Evolutionary conservation across 306 rosid species (phyloP).

Genomic region (Glycyrrhiza uralensis): DNA sequence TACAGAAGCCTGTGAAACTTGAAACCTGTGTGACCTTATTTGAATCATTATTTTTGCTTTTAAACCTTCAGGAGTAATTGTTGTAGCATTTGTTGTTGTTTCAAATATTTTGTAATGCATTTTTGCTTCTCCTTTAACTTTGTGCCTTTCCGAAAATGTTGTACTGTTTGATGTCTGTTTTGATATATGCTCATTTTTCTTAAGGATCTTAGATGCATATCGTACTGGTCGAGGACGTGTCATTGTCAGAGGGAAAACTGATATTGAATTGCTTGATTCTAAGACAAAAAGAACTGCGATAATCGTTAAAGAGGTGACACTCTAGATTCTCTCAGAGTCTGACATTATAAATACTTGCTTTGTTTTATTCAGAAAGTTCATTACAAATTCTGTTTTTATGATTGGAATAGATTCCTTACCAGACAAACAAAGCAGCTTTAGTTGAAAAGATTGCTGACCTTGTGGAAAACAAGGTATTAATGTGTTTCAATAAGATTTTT

Average conservation of each 20-base stretch:
- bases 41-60: not conserved
- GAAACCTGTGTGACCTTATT: not conserved
- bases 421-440: constrained; percentile 81
- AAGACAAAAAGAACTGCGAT: constrained; percentile 73
- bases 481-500: not conserved
- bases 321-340: constrained; percentile 21
- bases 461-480: constrained; percentile 82
- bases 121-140: not conserved
- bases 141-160: not conserved
- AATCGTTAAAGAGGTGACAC: constrained; percentile 74
- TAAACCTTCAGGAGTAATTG: not conserved
- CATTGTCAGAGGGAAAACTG: constrained; percentile 88
- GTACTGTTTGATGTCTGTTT: not conserved
- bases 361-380: constrained; percentile 14
- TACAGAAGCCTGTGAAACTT: not conserved
- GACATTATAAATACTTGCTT: constrained; percentile 4
- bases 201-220: constrained; percentile 90
- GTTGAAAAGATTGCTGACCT: constrained; percentile 97
- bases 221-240: constrained; percentile 89
- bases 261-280: constrained; percentile 82
- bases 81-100: not conserved
- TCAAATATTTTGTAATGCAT: not conserved
- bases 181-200: constrained; percentile 34
- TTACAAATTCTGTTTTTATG: constrained; percentile 5
- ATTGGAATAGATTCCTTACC: constrained; percentile 83